phyloP scores from a whole-genome alignment of 805 yeast species.

The Kuraishia hungarica region DNA sequence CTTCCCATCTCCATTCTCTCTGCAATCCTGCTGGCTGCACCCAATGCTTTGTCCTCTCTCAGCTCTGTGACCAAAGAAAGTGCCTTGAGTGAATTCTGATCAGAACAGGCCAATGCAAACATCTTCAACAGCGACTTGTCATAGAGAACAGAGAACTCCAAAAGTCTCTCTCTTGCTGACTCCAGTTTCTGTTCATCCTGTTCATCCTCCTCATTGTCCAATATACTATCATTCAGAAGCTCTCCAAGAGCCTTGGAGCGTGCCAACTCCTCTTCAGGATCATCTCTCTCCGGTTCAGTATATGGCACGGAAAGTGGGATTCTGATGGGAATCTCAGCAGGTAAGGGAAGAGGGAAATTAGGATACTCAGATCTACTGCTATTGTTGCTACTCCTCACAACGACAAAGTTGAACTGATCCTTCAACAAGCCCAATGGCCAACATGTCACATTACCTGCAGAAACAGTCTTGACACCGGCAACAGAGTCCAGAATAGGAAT shows the following conservation, averaged over 20 bases:
- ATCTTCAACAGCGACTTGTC: conserved; percentile 75
- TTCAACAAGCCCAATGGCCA: conserved; percentile 84
- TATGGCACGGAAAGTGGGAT: conserved; percentile 44
- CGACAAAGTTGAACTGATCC: conserved; percentile 65
- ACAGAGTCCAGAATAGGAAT: conserved; percentile 67
- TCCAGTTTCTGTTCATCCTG: conserved; percentile 7
- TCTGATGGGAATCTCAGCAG: conserved; percentile 65
- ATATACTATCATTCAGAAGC: conserved; percentile 47
- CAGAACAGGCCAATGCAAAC: conserved; percentile 67
- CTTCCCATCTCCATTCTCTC: conserved; percentile 53
- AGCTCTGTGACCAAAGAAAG: conserved; percentile 60
- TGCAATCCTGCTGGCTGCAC: conserved; percentile 80
- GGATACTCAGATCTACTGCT: conserved; percentile 42
- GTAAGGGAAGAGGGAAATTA: conserved; percentile 75
- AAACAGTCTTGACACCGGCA: conserved; percentile 39
- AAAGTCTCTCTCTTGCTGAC: conserved; percentile 41
- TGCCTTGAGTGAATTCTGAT: conserved; percentile 57
- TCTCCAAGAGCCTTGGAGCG: conserved; percentile 55
- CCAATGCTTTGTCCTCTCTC: conserved; percentile 68
- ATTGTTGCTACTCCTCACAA: conserved; percentile 51
- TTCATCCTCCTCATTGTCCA: conserved; percentile 26
- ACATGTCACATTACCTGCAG: conserved; percentile 54
- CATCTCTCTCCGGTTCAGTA: conserved; percentile 19
- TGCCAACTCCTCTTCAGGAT: conserved; percentile 58
- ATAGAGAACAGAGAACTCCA: conserved; percentile 43